Percentiles rank a stretch among this genome's conserved stretches.
These are phyloP conservation scores for Dimocarpus longan DNA, from an alignment of 345 rosid genomes.

Conservation along the genomic window DNA sequence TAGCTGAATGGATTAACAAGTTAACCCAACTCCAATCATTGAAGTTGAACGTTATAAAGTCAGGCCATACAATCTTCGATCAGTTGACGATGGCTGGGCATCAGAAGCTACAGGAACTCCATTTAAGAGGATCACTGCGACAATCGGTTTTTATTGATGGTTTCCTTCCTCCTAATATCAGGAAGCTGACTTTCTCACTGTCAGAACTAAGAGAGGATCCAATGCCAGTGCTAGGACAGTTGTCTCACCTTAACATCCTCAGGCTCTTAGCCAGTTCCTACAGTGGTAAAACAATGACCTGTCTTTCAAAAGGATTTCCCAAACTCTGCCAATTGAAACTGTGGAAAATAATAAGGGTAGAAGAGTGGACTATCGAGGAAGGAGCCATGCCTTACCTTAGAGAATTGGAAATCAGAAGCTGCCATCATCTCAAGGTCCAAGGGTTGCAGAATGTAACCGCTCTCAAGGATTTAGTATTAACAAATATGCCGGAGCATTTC, in stretches of 20 bases:
- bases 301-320: constrained; percentile 11
- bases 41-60: no score
- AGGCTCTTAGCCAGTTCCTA: constrained; percentile 41
- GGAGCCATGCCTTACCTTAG: constrained; percentile 31
- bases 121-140: no score
- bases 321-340: constrained; percentile 37
- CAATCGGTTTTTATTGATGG: neutral
- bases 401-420: constrained; percentile 40
- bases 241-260: constrained; percentile 30
- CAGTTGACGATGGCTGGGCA: no score
- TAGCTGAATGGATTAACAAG: no score
- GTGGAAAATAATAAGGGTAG: constrained; percentile 33
- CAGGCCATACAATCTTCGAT: no score
- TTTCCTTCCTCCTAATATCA: constrained; percentile 24
- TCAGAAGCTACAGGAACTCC: no score
- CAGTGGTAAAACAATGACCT: constrained; percentile 24
- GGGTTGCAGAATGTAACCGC: constrained; percentile 17
- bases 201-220: constrained; percentile 28
- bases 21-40: no score
- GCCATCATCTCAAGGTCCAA: constrained; percentile 8
- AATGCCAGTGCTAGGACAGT: constrained; percentile 32
- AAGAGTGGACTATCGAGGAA: constrained; percentile 13
- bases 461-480: constrained; percentile 28
- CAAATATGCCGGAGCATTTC: constrained; percentile 25
- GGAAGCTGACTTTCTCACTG: constrained; percentile 39